phyloP scores from a whole-genome alignment of 139 green algal species.

The Chloropicon primus region DNA sequence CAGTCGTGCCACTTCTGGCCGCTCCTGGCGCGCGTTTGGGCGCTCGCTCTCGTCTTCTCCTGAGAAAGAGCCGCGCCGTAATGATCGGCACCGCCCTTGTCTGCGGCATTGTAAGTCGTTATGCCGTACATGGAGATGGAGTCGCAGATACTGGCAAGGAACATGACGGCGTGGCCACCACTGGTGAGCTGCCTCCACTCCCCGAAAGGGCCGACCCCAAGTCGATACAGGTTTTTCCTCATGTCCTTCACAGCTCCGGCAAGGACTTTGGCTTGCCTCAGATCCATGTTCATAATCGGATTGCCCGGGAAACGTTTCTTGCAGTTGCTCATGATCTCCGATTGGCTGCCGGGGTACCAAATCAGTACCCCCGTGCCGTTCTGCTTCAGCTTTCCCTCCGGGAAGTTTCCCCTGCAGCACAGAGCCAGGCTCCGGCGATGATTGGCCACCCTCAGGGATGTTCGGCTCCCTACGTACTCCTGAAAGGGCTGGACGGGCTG shows the following conservation, averaged over 20 bases:
- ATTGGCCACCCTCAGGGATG: constrained; percentile 6
- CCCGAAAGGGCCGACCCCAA: constrained; percentile 11
- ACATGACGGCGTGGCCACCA: constrained; percentile 9
- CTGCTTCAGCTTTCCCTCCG: background rate
- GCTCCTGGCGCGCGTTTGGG: background rate
- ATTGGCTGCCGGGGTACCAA: constrained; percentile 5
- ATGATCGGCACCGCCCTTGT: constrained; percentile 6
- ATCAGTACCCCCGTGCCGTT: constrained; percentile 1
- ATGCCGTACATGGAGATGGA: constrained; percentile 7
- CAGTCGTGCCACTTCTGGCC: constrained; percentile 8
- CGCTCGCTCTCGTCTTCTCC: background rate
- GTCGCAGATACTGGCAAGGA: constrained; percentile 8
- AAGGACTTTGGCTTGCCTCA: background rate
- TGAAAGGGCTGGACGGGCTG: background rate
- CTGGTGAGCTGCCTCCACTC: constrained; percentile 15
- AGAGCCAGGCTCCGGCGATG: background rate
- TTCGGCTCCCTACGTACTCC: constrained; percentile 7
- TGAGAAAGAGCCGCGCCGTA: background rate
- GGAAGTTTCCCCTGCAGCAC: constrained; percentile 10
- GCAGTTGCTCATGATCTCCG: constrained; percentile 10
- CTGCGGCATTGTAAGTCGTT: constrained; percentile 3
- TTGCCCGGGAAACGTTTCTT: constrained; percentile 2
- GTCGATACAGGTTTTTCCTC: constrained; percentile 1
- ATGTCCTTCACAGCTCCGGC: background rate
- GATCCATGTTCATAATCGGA: background rate